Base-by-base conservation (phyloP, 2,329 filamentous ascomycete species). In the Coniochaeta pulveracea region DNA sequence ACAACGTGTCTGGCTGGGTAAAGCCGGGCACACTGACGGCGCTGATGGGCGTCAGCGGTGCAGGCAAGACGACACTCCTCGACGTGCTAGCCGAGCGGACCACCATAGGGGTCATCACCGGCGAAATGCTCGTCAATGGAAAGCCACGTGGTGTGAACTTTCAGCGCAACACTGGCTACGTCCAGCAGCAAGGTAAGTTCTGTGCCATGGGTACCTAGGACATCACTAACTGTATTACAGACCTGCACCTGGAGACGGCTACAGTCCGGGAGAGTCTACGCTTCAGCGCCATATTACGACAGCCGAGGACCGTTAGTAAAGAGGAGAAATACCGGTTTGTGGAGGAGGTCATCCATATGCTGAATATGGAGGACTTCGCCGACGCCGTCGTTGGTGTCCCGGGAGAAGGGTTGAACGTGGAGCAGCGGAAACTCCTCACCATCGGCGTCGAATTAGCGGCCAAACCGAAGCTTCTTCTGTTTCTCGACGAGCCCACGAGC, bases 151-250 rank as follows among this genome's bases (percentile, higher is more conserved):
- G 6, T 6, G 7, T 10, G 7, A 84, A 80, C 1, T 93, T 93
- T 66, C 84, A 91, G 52, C 78, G 84, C 39, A 86, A 88, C 58
- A 89, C 82, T 1, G 85, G 85, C 32, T 93, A 91, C 45, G 85
- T 85, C 23, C 83, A 93, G 49, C 85, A 93, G 51, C 83, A 91
- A 51, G 85, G n/a, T 23, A 23, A n/a, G n/a, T n/a, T n/a, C n/a
- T n/a, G n/a, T n/a, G n/a, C n/a, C n/a, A n/a, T n/a, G n/a, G n/a
- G n/a, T n/a, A n/a, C n/a, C n/a, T n/a, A n/a, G n/a, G n/a, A n/a
- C n/a, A n/a, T n/a, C n/a, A n/a, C n/a, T n/a, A n/a, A n/a, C n/a
- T n/a, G n/a, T n/a, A n/a, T n/a, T n/a, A n/a, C n/a, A n/a, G n/a
- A 93, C 69, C 66, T 93, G 7, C 85, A 93, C 51, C 63, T 91